phyloP scores from a whole-genome alignment of 2,329 filamentous ascomycete genomes.

The Talaromyces marneffei region DNA sequence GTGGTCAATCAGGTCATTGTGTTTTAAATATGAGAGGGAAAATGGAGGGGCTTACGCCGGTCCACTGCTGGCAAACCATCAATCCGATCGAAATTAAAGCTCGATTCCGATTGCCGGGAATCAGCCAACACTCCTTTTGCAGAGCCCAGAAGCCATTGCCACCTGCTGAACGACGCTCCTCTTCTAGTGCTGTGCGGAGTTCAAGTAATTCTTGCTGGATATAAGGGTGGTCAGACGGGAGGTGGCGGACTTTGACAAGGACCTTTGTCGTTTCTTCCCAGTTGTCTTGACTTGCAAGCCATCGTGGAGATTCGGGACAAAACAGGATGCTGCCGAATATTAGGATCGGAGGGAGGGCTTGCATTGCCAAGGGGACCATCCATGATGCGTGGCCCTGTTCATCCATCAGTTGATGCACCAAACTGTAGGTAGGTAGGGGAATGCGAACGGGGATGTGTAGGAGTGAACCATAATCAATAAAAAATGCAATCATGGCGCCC shows the following conservation, averaged over 20 bases:
- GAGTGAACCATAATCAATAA: conserved; percentile 43
- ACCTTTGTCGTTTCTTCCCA: conserved; percentile 56
- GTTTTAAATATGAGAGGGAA: conserved; percentile 54
- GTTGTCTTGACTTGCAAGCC: conserved; percentile 58
- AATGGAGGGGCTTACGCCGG: conserved; percentile 57
- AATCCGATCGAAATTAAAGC: conserved; percentile 44
- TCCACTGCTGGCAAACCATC: conserved; percentile 49
- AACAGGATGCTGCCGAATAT: conserved; percentile 21
- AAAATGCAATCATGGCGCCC: conserved; percentile 37
- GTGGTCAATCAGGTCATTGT: conserved; percentile 25
- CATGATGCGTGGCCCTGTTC: conserved; percentile 41
- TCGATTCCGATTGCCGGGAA: conserved; percentile 2
- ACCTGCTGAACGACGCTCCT: conserved; percentile 10
- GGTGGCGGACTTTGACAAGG: conserved; percentile 50
- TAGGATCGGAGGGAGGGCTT: conserved; percentile 55
- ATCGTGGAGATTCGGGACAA: conserved; percentile 59
- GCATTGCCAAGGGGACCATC: conserved; percentile 57
- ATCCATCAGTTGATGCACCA: neutral
- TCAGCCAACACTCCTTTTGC: conserved; percentile 28
- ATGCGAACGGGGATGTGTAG: conserved; percentile 37
- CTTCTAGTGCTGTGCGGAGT: conserved; percentile 29
- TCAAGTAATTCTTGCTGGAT: conserved; percentile 46
- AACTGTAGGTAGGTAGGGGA: conserved; percentile 25
- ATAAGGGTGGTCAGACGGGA: conserved; percentile 47
- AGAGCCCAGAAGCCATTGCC: conserved; percentile 29